phyloP scores from a whole-genome alignment of 805 yeast genomes.

The Candida manassasensis region DNA sequence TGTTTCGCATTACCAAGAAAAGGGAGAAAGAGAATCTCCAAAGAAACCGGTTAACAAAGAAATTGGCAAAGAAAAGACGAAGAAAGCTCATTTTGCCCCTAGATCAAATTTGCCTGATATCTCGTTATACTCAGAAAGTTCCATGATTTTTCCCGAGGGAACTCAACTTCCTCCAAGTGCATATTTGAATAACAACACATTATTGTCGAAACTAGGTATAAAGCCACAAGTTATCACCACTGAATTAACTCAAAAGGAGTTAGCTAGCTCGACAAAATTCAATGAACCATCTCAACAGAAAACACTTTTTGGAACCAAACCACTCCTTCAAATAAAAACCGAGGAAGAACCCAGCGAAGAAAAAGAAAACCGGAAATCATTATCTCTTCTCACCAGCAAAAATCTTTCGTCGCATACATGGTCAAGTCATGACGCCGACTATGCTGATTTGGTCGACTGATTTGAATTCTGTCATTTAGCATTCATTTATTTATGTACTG shows the following conservation, averaged over 20 bases:
- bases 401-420: slow-evolving; percentile 25
- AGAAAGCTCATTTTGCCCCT: slow-evolving; percentile 21
- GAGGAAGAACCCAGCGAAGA: slow-evolving; percentile 11
- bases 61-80: slow-evolving; percentile 9
- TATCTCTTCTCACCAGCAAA: slow-evolving; percentile 25
- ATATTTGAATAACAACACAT: slow-evolving; percentile 30
- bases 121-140: slow-evolving; percentile 32
- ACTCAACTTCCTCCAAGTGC: slow-evolving; percentile 20
- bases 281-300: slow-evolving; percentile 1
- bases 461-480: neutral
- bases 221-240: slow-evolving; percentile 36
- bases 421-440: slow-evolving; percentile 9
- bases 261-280: slow-evolving; percentile 8
- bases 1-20: slow-evolving; percentile 20
- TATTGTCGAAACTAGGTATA: slow-evolving; percentile 36
- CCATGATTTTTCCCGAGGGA: slow-evolving; percentile 20
- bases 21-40: slow-evolving; percentile 10
- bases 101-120: slow-evolving; percentile 27
- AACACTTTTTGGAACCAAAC: no score
- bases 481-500: neutral
- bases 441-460: slow-evolving; percentile 14
- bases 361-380: slow-evolving; percentile 14
- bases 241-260: slow-evolving; percentile 10
- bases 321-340: neutral
- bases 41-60: slow-evolving; percentile 1